A percentile compares a stretch with the other conserved stretches of the same genome.
Conservation (phyloP, 2,329 filamentous ascomycete species). For the Fusarium zealandicum region DNA sequence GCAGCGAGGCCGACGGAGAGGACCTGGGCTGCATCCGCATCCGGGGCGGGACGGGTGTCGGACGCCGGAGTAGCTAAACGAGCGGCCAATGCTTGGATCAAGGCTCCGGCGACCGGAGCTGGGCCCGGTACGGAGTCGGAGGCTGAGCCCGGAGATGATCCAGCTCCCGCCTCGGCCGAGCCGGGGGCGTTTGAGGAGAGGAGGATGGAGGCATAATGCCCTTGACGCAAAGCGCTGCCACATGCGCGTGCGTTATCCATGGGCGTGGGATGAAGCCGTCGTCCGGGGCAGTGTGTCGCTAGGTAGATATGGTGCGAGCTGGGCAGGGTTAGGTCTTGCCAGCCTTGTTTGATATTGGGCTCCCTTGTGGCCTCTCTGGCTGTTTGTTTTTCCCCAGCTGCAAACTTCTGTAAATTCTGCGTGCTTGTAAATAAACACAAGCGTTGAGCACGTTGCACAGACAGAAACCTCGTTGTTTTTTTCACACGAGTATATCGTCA, state of each 20-base stretch:
- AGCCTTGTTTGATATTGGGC: constrained; percentile 4
- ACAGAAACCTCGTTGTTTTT: too few species aligned
- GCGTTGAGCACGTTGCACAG: not conserved
- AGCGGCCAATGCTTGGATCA: constrained; percentile 33
- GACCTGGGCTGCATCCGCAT: constrained; percentile 17
- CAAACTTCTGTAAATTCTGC: not conserved
- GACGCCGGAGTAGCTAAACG: constrained; percentile 14
- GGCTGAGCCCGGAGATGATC: constrained; percentile 27
- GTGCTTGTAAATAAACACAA: not conserved
- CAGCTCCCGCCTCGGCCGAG: constrained; percentile 9
- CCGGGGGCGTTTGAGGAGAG: constrained; percentile 26
- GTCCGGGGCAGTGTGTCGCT: not conserved
- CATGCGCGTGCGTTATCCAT: constrained; percentile 9
- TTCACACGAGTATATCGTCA: constrained; percentile 12
- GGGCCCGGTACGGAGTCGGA: constrained; percentile 32
- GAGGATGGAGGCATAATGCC: constrained; percentile 37
- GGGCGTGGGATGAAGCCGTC: constrained; percentile 3
- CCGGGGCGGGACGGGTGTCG: constrained; percentile 2
- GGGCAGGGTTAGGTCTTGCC: constrained; percentile 34
- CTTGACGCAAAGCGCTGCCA: constrained; percentile 36
- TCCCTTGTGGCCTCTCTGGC: not conserved
- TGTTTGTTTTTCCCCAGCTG: not conserved
- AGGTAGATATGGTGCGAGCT: constrained; percentile 8
- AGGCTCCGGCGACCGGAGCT: constrained; percentile 31
- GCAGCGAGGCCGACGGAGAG: constrained; percentile 46